phyloP scores from a whole-genome alignment of 2,329 filamentous ascomycete genomes.

The Fusarium pseudocircinatum region DNA sequence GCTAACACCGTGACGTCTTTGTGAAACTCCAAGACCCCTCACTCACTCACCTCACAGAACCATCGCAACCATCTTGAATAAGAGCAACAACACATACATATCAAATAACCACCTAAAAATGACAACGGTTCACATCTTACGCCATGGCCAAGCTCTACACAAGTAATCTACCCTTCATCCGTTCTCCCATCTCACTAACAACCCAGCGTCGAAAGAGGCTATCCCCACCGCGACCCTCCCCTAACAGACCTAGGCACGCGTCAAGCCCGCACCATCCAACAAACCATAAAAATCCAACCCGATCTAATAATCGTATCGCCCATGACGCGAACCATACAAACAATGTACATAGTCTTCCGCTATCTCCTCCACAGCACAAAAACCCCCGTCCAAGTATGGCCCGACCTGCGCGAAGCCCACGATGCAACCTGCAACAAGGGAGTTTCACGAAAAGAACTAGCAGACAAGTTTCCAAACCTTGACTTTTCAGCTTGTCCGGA shows the following conservation, averaged over 20 bases:
- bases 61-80: not conserved
- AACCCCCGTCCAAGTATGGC: slow-evolving; percentile 33
- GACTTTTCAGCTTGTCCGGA: slow-evolving; percentile 31
- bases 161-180: not conserved
- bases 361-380: slow-evolving; percentile 8
- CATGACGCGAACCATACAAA: slow-evolving; percentile 36
- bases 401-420: slow-evolving; percentile 38
- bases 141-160: slow-evolving; percentile 25
- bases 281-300: not conserved
- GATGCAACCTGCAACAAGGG: slow-evolving; percentile 41
- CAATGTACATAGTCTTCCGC: slow-evolving; percentile 26
- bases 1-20: not conserved
- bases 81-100: not conserved
- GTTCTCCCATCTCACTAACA: slow-evolving; percentile 1
- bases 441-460: slow-evolving; percentile 14
- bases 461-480: slow-evolving; percentile 28
- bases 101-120: not conserved
- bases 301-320: slow-evolving; percentile 25
- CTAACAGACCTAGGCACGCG: slow-evolving; percentile 19
- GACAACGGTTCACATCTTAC: slow-evolving; percentile 21
- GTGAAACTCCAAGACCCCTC: not conserved
- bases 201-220: slow-evolving; percentile 26
- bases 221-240: slow-evolving; percentile 29
- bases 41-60: not conserved
- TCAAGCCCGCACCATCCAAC: slow-evolving; percentile 12